These are phyloP conservation scores for Graphiopsis chlorocephala DNA, from an alignment of 2,329 filamentous ascomycete species.

Conservation along the genomic window DNA sequence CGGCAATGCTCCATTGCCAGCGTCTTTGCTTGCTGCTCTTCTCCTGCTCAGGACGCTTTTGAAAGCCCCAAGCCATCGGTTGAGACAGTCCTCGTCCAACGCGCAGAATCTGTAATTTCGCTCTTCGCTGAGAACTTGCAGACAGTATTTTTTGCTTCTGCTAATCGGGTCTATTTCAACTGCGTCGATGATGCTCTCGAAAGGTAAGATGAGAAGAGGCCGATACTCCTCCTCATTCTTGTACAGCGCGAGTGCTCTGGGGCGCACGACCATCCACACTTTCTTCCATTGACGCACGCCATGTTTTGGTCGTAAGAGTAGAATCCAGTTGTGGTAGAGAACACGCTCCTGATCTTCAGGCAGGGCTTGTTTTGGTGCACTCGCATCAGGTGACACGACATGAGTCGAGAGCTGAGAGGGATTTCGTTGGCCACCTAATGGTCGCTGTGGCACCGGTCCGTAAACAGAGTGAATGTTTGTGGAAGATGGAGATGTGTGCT, in stretches of 20 bases:
- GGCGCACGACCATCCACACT: conserved; percentile 86
- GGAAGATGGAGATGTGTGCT: conserved; percentile 13
- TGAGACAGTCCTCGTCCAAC: conserved; percentile 74
- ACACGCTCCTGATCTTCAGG: conserved; percentile 74
- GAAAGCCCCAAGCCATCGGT: conserved; percentile 83
- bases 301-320: conserved; percentile 75
- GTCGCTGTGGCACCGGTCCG: conserved; percentile 30
- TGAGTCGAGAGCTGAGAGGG: conserved; percentile 60
- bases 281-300: conserved; percentile 93
- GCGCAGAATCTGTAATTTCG: conserved; percentile 58
- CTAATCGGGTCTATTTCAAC: conserved; percentile 89
- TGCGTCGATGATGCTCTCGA: conserved; percentile 78
- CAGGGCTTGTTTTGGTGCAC: conserved; percentile 34
- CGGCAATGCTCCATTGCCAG: background rate
- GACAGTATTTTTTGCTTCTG: conserved; percentile 77
- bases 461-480: conserved; percentile 35
- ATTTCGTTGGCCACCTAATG: conserved; percentile 46
- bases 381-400: conserved; percentile 5
- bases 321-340: conserved; percentile 90
- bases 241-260: conserved; percentile 82
- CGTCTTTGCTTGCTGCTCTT: conserved; percentile 11
- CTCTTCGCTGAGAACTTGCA: conserved; percentile 93
- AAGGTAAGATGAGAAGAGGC: conserved; percentile 74
- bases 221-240: conserved; percentile 90
- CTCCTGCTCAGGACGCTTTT: conserved; percentile 79